Evolutionary conservation across 257 asterid genomes (phyloP).

Genomic region (Phtheirospermum japonicum): DNA sequence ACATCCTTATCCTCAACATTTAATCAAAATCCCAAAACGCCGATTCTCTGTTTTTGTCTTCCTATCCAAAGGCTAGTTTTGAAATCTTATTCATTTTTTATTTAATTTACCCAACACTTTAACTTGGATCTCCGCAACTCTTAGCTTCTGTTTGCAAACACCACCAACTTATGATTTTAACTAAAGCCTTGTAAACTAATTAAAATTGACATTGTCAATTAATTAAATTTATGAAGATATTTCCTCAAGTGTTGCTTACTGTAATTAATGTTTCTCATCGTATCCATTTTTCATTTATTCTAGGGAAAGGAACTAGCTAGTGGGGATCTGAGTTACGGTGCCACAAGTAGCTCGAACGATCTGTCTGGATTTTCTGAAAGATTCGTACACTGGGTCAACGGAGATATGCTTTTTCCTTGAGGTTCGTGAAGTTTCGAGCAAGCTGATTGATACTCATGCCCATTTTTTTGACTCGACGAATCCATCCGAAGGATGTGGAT

Average conservation of each 20-base stretch:
- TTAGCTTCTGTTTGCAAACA: too few species aligned
- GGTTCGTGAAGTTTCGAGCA: conserved; percentile 9
- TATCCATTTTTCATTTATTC: neutral
- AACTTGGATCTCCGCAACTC: too few species aligned
- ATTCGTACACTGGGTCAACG: conserved; percentile 74
- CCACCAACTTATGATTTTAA: too few species aligned
- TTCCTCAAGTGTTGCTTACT: neutral
- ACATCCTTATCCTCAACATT: too few species aligned
- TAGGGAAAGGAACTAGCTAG: conserved; percentile 49
- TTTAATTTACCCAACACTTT: too few species aligned
- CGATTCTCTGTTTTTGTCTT: neutral
- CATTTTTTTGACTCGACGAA: conserved; percentile 25
- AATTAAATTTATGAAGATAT: too few species aligned
- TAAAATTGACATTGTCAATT: neutral
- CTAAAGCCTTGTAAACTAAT: too few species aligned
- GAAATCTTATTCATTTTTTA: too few species aligned
- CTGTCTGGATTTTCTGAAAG: conserved; percentile 48
- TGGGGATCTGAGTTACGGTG: conserved; percentile 33
- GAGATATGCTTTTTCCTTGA: conserved; percentile 54
- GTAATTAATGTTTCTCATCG: neutral
- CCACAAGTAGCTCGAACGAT: conserved; percentile 28
- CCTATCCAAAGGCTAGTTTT: neutral
- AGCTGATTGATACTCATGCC: conserved; percentile 20
- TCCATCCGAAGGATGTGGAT: conserved; percentile 69
- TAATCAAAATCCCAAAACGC: too few species aligned